Percentiles rank a stretch among this genome's conserved stretches.
These are phyloP conservation scores for Zasmidium cellare DNA, from an alignment of 2,329 filamentous ascomycete genomes.

Conservation along the genomic window DNA sequence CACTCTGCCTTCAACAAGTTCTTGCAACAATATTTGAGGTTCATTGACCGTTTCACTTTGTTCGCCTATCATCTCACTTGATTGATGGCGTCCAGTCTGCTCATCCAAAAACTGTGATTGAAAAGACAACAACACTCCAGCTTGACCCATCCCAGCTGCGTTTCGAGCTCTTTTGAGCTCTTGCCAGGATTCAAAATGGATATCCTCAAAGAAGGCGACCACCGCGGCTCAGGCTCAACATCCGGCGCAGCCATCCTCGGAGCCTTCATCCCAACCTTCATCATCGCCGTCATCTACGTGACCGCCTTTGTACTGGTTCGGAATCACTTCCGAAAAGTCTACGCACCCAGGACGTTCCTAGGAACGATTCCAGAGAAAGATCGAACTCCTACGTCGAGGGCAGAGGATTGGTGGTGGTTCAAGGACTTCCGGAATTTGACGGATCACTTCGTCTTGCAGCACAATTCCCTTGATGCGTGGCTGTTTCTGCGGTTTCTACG, in stretches of 20 bases:
- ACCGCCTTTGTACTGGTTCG: constrained; percentile 30
- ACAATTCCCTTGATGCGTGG: constrained; percentile 51
- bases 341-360: constrained; percentile 35
- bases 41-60: too few species aligned
- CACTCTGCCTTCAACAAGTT: not conserved
- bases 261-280: constrained; percentile 34
- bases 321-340: constrained; percentile 33
- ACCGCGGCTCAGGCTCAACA: constrained; percentile 28
- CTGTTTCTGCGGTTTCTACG: constrained; percentile 51
- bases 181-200: constrained; percentile 1
- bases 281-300: constrained; percentile 31
- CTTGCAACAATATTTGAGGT: not conserved
- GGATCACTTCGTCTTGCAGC: constrained; percentile 48
- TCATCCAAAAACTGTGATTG: too few species aligned
- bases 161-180: not conserved
- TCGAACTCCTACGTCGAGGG: constrained; percentile 29
- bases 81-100: too few species aligned
- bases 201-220: constrained; percentile 24
- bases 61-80: not conserved
- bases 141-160: not conserved
- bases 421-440: constrained; percentile 44
- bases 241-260: constrained; percentile 33
- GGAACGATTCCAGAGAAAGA: constrained; percentile 34
- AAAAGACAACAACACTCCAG: not conserved
- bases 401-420: constrained; percentile 46